Percentiles rank a stretch among this genome's conserved stretches.
Conservation (phyloP, 164 flowering plant genomes). For the Kalanchoe fedtschenkoi region DNA sequence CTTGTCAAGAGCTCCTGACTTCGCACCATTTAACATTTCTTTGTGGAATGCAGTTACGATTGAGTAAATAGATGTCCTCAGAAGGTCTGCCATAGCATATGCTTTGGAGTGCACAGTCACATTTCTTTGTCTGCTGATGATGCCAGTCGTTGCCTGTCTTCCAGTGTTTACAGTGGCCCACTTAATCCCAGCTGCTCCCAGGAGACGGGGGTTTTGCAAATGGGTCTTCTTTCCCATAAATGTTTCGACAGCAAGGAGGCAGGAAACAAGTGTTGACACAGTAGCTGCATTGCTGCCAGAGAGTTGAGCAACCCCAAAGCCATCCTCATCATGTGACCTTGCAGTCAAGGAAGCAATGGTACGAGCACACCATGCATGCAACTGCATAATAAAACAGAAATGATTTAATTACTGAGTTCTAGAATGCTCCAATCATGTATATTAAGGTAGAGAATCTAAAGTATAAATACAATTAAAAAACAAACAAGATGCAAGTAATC, state of each 20-base stretch:
- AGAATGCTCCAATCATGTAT: neutral
- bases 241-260: conserved; percentile 74
- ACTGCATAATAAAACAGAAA: conserved; percentile 32
- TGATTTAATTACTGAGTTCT: neutral
- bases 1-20: conserved; percentile 56
- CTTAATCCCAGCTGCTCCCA: conserved; percentile 63
- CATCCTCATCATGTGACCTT: conserved; percentile 66
- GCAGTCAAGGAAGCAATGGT: conserved; percentile 57
- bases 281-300: conserved; percentile 74
- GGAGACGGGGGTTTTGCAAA: conserved; percentile 38
- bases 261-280: conserved; percentile 59
- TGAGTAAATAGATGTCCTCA: conserved; percentile 62
- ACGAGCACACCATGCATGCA: conserved; percentile 71
- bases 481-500: too few species aligned
- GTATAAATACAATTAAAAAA: too few species aligned
- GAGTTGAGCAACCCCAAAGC: conserved; percentile 86
- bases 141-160: conserved; percentile 25
- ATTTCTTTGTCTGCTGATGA: conserved; percentile 34
- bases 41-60: conserved; percentile 61
- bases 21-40: conserved; percentile 55
- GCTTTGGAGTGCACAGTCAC: conserved; percentile 53
- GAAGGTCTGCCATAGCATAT: conserved; percentile 65
- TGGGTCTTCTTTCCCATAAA: conserved; percentile 82
- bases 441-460: neutral
- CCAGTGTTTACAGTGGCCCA: conserved; percentile 53